These are phyloP conservation scores for Anaeromyces robustus DNA, from an alignment of 192 early-diverging fungal species.

Conservation along the genomic window DNA sequence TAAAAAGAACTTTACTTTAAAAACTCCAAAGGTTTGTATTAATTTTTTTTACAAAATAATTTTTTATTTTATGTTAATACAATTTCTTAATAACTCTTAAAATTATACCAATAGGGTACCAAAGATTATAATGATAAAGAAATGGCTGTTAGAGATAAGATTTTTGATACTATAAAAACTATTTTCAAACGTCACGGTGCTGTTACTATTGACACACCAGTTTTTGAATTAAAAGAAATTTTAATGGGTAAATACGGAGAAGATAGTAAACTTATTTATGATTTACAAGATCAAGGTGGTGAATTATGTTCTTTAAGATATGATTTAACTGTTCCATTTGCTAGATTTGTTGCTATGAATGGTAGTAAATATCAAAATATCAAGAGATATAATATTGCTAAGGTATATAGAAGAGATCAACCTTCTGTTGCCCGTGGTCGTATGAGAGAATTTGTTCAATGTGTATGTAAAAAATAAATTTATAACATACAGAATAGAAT, in stretches of 20 bases:
- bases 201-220: slow-evolving; percentile 96
- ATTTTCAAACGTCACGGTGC: slow-evolving; percentile 96
- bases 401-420: slow-evolving; percentile 95
- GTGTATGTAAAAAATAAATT: slow-evolving; percentile 41
- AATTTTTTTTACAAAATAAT: no score
- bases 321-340: slow-evolving; percentile 96
- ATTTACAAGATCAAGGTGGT: slow-evolving; percentile 92
- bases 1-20: background rate
- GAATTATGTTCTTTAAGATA: slow-evolving; percentile 90
- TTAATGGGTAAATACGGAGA: slow-evolving; percentile 95
- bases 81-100: no score
- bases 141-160: slow-evolving; percentile 89
- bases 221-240: slow-evolving; percentile 95
- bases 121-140: slow-evolving; percentile 89
- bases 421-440: slow-evolving; percentile 96
- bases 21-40: background rate
- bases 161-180: slow-evolving; percentile 68
- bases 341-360: slow-evolving; percentile 89
- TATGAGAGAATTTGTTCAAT: slow-evolving; percentile 98
- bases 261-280: slow-evolving; percentile 97
- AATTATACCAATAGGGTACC: slow-evolving; percentile 57
- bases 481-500: no score
- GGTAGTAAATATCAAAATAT: slow-evolving; percentile 63
- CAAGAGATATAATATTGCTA: slow-evolving; percentile 96
- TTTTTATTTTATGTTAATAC: no score